Base-by-base conservation (phyloP, 2,329 filamentous ascomycete species). In the Epichloe hybrida region DNA sequence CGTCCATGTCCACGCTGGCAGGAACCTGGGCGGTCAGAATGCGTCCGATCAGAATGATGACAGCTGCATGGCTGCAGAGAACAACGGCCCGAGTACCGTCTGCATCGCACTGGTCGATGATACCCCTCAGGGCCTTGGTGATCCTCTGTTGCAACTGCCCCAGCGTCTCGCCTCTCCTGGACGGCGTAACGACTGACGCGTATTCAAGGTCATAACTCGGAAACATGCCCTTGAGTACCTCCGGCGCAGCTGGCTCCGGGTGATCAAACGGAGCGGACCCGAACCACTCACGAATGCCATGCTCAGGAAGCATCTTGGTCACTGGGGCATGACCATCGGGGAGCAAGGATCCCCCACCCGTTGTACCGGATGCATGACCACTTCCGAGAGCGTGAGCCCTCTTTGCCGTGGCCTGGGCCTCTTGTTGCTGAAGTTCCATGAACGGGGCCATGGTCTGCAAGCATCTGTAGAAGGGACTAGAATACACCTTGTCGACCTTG, bases 21-120 rank as follows among this genome's bases (percentile, higher is more conserved):
- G 90, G 90, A 75, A 91, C 82, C 20, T 67, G 60, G 0, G 88
- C 89, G 2, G 90, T 96, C 58, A 98, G 71, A 1, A 81, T 82
- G 40, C 93, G 77, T 1, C 91, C 91, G 57, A 93, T 78, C 8
- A 86, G 84, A 63, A 98, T 96, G 60, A 97, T 78, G 11, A 84
- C 81, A 4, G 93, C 93, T 1, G 93, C 93, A 70, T 98, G 93
- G 1, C 86, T 85, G 68, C 88, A 95, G 39, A 98, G 74, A 40
- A 96, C 67, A 23, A 95, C 74, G 0, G 86, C 77, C 59, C 78
- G 80, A 40, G 77, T 72, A n/a, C 81, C 79, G 46, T 85, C 75
- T n/a, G 67, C 66, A 62, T 96, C 89, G 53, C 87, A 81, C 50
- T 80, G 76, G 31, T 76, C 73, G 57, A 96, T 84, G 57, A 96